Base-by-base conservation (phyloP, 768 basidiomycete species). In the Boletus vermiculosoides region DNA sequence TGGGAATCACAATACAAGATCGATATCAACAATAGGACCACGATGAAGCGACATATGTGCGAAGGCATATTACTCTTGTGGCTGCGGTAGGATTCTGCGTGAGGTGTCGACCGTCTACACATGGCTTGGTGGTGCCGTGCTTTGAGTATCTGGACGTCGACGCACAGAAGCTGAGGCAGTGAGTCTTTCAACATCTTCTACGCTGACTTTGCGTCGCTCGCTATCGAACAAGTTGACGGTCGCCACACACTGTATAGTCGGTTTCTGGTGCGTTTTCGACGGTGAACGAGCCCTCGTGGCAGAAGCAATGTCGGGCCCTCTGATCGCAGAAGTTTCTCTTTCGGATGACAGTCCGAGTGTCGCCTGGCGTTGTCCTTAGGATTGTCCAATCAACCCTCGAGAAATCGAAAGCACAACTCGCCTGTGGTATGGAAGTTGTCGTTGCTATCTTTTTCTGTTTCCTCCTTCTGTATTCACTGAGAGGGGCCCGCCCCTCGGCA, bases 401-500 rank as follows among this genome's bases (percentile, higher is more conserved):
- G 16, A 11, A 20, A 47, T 45, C 1, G 18, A 23, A 50, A 40
- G 25, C 5, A 15, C 10, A 13, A 60, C 68, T 57, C 13, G 15
- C 67, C 55, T 63, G 60, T 20, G 41, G 7, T 44, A 28, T 42
- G 10, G 44, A 58, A 18, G 37, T 18, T 51, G 6, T 60, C 16
- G 36, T 11, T 6, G 60, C 60, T 0, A 52, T 42, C 50, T 33
- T 70, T 40, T 52, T 70, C 44, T 55, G 57, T 25, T 56, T 65
- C 54, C 65, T 67, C 47, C 45, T 63, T 45, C n/a, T 63, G 48
- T 58, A 52, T 58, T 70, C 66, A 28, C 60, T 65, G 11, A 68
- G 46, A 41, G 67, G 61, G 25, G 52, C 34, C 40, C 67, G 59
- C 11, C 67, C 66, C 12, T 70, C 66, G 0, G 66, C 61, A 15